Base-by-base conservation (phyloP, 805 yeast species). In the Zygosaccharomyces pseudorouxii region DNA sequence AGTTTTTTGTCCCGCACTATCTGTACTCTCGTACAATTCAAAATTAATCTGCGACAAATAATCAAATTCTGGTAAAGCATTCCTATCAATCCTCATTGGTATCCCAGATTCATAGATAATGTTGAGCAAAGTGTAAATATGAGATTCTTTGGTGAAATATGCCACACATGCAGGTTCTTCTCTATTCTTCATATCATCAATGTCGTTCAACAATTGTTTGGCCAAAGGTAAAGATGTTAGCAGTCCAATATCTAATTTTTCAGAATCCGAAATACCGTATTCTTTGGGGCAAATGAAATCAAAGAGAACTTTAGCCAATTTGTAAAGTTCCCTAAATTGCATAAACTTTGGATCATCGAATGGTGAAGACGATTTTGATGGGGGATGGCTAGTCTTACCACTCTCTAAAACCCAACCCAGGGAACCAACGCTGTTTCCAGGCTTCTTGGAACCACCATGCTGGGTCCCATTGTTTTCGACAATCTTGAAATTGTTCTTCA, bases 271-370 rank as follows among this genome's bases (percentile, higher is more conserved):
- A 58, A 93, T 93, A 54, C 99, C 99, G 64, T 93, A 93, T 64
- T 93, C 99, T 67, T 93, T 98, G 8, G 99, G 99, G 69, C 98
- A 93, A 42, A 93, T 89, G 63, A 92, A 93, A 69, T 93, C 99
- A 71, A 93, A 93, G 53, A 93, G 71, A 5, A 93, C 96, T 66
- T 93, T 95, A 0, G 97, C 87, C 48, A 93, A 74, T 54, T 92
- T 76, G 65, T 90, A 93, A 45, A 93, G 76, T 64, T 93, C 99
- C 56, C 98, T 76, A 50, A 93, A 74, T 53, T 88, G 78, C 28
- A 85, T 84, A 65, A 78, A 90, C 46, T 84, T 82, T 1, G 88
- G 82, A 53, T 85, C 85, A 62, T 88, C 96, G 67, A 90, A 90
- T 38, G 81, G 74, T 2, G 79, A 72, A 22, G 63, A 53, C 7